Percentiles rank a stretch among this genome's conserved stretches.
These are phyloP conservation scores for Thalassiosira profunda DNA, from an alignment of 108 stramenopile genomes.

Conservation along the genomic window DNA sequence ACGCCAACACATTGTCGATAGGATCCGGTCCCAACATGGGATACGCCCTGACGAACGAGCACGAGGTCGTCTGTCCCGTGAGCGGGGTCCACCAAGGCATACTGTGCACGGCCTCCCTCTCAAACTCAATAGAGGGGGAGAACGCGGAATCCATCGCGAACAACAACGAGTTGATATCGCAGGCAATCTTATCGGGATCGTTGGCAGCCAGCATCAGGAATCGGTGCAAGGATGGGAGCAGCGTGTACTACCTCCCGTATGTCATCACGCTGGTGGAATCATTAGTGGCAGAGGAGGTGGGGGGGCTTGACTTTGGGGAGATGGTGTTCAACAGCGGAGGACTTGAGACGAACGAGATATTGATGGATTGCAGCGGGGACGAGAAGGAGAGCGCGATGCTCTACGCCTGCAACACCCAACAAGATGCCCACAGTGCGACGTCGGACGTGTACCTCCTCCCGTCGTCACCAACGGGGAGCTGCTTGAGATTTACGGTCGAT, in stretches of 20 bases:
- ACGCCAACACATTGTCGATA: not conserved
- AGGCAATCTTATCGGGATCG: constrained; percentile 27
- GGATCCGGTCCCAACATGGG: not conserved
- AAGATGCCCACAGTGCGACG: constrained; percentile 30
- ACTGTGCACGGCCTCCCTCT: constrained; percentile 8
- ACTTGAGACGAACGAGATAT: constrained; percentile 34
- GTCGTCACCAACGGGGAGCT: not conserved
- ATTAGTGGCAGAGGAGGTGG: constrained; percentile 17
- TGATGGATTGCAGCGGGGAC: constrained; percentile 23
- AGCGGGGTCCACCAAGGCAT: constrained; percentile 30
- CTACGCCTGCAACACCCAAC: constrained; percentile 36
- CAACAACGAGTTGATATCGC: constrained; percentile 21
- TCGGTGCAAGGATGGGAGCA: constrained; percentile 9
- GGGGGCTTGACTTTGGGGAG: constrained; percentile 8
- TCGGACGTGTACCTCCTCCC: constrained; percentile 39
- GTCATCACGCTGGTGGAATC: constrained; percentile 40
- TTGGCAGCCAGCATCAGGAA: constrained; percentile 32
- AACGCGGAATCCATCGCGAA: constrained; percentile 14
- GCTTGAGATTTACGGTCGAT: constrained; percentile 42
- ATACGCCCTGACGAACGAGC: constrained; percentile 31
- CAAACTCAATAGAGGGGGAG: not conserved
- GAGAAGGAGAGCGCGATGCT: constrained; percentile 8
- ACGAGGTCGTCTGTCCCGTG: constrained; percentile 35
- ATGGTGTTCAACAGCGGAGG: constrained; percentile 34
- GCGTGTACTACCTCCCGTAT: constrained; percentile 25